A percentile compares a stretch with the other conserved stretches of the same genome.
These are phyloP conservation scores for Septoria linicola DNA, from an alignment of 2,329 filamentous ascomycete species.

Conservation along the genomic window DNA sequence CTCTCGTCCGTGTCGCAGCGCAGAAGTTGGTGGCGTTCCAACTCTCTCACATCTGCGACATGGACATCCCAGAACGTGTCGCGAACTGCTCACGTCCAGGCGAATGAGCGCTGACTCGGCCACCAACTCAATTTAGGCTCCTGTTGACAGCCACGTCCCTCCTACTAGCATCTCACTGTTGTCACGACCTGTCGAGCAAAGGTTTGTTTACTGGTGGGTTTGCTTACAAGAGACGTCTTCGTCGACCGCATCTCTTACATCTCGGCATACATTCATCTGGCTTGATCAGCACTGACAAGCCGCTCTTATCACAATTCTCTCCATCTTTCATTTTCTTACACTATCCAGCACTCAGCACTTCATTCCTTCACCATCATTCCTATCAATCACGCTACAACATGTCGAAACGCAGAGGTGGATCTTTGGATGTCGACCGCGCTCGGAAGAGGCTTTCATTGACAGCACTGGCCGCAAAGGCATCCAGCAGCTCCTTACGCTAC, in stretches of 20 bases:
- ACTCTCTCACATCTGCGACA: conserved; percentile 4
- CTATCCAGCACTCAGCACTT: too few relatives aligned
- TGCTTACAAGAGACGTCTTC: conserved; percentile 3
- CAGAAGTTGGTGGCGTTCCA: background rate
- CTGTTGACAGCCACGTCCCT: background rate
- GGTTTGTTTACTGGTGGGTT: conserved; percentile 10
- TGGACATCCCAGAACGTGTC: conserved; percentile 3
- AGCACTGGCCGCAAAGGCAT: conserved; percentile 20
- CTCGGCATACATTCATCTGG: background rate
- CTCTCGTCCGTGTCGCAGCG: background rate
- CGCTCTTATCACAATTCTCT: background rate
- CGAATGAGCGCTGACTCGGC: background rate
- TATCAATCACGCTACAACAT: conserved; percentile 4
- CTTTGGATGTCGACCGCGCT: conserved; percentile 10
- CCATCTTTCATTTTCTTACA: background rate
- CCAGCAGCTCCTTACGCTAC: conserved; percentile 18
- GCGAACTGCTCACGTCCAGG: background rate
- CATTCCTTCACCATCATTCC: background rate
- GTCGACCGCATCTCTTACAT: background rate
- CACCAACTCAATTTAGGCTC: conserved; percentile 3
- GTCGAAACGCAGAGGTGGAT: conserved; percentile 17
- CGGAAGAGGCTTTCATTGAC: conserved; percentile 20
- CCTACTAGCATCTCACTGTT: background rate
- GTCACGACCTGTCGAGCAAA: background rate
- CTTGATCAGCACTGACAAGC: background rate